Conservation (phyloP, 768 basidiomycete genomes). For the Kwoniella sp. region DNA sequence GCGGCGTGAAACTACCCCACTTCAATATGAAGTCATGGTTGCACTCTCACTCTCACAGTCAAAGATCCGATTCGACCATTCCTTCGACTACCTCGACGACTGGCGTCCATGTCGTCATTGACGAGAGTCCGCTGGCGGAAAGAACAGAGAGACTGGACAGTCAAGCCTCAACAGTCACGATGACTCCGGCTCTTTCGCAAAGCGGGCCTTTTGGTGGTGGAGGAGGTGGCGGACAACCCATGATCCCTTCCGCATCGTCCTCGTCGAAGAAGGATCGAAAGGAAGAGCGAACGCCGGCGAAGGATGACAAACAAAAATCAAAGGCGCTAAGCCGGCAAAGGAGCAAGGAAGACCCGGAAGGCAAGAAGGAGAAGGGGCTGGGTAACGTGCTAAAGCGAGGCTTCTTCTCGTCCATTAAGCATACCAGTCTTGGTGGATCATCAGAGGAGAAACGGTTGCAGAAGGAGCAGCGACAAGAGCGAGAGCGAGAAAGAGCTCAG, state of each 20-base stretch:
- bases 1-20: slow-evolving; percentile 45
- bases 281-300: background rate
- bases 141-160: slow-evolving; percentile 26
- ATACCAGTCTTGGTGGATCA: slow-evolving; percentile 9
- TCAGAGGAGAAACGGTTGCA: slow-evolving; percentile 34
- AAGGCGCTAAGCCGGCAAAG: slow-evolving; percentile 14
- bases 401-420: slow-evolving; percentile 37
- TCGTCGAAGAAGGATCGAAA: slow-evolving; percentile 28
- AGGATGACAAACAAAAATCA: slow-evolving; percentile 14
- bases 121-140: background rate
- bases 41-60: background rate
- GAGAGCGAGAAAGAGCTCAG: slow-evolving; percentile 46
- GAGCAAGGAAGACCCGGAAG: slow-evolving; percentile 31
- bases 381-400: slow-evolving; percentile 50
- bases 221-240: background rate
- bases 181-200: slow-evolving; percentile 20
- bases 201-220: slow-evolving; percentile 23
- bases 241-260: slow-evolving; percentile 8
- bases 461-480: slow-evolving; percentile 39
- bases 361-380: slow-evolving; percentile 40
- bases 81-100: background rate
- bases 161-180: slow-evolving; percentile 25
- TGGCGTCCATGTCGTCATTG: slow-evolving; percentile 4
- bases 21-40: slow-evolving; percentile 2
- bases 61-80: slow-evolving; percentile 2